A percentile compares a stretch with the other conserved stretches of the same genome.
phyloP scores from a whole-genome alignment of 2,329 filamentous ascomycete genomes.

The Didymella segeticola region DNA sequence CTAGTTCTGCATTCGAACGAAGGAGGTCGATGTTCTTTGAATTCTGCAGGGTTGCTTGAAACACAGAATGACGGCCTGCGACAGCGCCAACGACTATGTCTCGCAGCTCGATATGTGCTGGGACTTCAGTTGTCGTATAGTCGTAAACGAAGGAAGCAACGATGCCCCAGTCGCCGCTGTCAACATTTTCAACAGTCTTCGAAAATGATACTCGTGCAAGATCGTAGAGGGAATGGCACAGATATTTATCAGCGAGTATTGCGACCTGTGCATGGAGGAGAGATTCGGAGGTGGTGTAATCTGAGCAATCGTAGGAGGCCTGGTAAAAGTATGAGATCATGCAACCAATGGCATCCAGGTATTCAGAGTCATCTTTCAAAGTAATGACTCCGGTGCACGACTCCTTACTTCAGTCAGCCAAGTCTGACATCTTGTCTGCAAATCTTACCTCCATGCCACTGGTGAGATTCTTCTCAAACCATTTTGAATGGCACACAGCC shows the following conservation, averaged over 20 bases:
- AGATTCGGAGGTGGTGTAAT: constrained; percentile 5
- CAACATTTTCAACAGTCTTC: background rate
- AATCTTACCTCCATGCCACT: constrained; percentile 19
- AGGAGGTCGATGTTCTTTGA: background rate
- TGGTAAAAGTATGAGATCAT: constrained; percentile 34
- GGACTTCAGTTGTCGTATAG: background rate
- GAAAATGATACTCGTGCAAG: background rate
- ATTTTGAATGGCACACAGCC: constrained; percentile 28
- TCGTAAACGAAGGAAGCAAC: background rate
- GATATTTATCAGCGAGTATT: background rate
- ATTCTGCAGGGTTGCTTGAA: background rate
- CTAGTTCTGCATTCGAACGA: background rate
- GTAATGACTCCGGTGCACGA: constrained; percentile 21
- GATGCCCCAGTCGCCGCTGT: background rate
- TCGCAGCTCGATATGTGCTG: background rate
- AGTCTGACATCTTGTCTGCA: background rate
- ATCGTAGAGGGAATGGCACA: background rate
- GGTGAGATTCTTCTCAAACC: constrained; percentile 29
- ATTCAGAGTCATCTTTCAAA: constrained; percentile 25
- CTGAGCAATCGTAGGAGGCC: constrained; percentile 18
- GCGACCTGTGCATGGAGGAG: background rate
- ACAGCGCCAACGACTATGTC: background rate
- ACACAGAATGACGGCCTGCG: background rate
- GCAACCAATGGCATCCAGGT: constrained; percentile 28
- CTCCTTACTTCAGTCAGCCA: constrained; percentile 15